phyloP scores from a whole-genome alignment of 148 eudicot genomes.

The Diospyros kaki region DNA sequence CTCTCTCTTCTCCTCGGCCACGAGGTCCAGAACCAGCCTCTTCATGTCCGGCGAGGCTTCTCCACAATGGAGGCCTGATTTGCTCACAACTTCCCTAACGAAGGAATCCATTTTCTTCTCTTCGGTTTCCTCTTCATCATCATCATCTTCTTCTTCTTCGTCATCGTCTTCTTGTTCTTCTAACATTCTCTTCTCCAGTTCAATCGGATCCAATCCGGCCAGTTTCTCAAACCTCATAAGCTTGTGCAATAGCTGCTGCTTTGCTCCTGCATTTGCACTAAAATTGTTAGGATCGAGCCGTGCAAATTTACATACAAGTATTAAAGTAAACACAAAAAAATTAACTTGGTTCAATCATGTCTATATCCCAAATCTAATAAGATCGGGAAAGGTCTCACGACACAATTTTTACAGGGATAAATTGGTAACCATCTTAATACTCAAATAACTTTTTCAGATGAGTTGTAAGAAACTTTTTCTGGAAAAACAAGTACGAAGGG shows the following conservation, averaged over 20 bases:
- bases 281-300: background rate
- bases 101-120: constrained; percentile 19
- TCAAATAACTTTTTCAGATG: no score
- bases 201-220: constrained; percentile 72
- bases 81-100: constrained; percentile 23
- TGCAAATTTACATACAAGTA: no score
- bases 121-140: constrained; percentile 15
- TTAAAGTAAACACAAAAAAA: no score
- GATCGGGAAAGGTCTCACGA: no score
- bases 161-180: constrained; percentile 36
- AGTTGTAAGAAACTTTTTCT: no score
- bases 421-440: no score
- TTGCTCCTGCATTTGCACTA: constrained; percentile 43
- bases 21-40: constrained; percentile 57
- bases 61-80: constrained; percentile 19
- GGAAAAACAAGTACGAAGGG: no score
- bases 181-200: constrained; percentile 62
- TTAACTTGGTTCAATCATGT: no score
- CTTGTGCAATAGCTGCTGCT: constrained; percentile 61
- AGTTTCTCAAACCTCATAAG: constrained; percentile 68
- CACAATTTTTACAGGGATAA: no score
- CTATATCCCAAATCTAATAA: no score
- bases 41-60: constrained; percentile 39
- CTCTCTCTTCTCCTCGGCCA: constrained; percentile 46
- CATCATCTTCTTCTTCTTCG: constrained; percentile 20